Evolutionary conservation across 345 rosid genomes (phyloP), one percentile per base, ranked within the genome.

Genomic region (Noccaea bulbosa): DNA sequence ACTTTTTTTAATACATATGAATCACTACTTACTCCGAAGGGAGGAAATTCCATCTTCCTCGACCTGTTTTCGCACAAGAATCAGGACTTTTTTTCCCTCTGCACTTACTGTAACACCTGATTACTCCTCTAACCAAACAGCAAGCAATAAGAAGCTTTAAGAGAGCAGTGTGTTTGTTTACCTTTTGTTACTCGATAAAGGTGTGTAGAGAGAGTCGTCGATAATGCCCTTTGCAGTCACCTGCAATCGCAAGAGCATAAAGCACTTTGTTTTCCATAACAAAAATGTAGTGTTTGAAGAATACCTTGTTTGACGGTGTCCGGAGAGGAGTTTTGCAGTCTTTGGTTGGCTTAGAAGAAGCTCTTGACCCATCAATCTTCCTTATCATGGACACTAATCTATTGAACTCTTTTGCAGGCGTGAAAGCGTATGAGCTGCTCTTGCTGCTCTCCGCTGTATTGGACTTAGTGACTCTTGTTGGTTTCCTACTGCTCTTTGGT

Each of bases 331-430:
- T 88, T 49, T 85, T 65, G 80, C 79, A 81, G 11, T 83, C 90
- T 80, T 82, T 89, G 15, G 82, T 37, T 70, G 80, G 65, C 48
- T 79, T 81, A 47, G 84, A 81, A 65, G 53, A 56, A 65, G 47
- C 62, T 76, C 85, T 83, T 53, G 93, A 84, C 53, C 80, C 71
- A 54, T 88, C 97, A 43, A 84, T 81, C 77, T 84, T 88, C 81
- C 70, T 37, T 75, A 85, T 82, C 52, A 84, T 84, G 61, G 93
- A 83, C 46, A 92, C 80, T 41, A 86, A 61, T 76, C 73, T 81
- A 51, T 80, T 83, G 57, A 85, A 11, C 79, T 89, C 93, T 76
- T 80, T 85, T 1, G 83, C 87, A 53, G 95, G 97, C 22, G 95
- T 87, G 78, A 87, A 82, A 69, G 64, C 82, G 77, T 82, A 78